Evolutionary conservation across 2,329 filamentous ascomycete genomes (phyloP).

Genomic region (Aspergillus luchuensis): DNA sequence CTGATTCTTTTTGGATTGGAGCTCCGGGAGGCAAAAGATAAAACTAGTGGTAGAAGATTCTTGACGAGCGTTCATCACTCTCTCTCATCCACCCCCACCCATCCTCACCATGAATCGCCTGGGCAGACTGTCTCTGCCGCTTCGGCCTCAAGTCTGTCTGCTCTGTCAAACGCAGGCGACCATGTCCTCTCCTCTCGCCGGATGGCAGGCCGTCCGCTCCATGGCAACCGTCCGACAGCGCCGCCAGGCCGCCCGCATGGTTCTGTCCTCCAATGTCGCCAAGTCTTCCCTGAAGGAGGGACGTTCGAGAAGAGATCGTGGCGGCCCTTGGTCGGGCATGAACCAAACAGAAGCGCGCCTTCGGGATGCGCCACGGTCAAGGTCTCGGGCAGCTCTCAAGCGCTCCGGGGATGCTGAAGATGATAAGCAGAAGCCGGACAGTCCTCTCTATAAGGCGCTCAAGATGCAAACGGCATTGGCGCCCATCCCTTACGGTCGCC

Average conservation of each 20-base stretch:
- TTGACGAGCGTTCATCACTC: constrained; percentile 1
- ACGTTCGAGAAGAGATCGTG: constrained; percentile 45
- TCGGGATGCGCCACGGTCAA: constrained; percentile 40
- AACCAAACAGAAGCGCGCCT: constrained; percentile 56
- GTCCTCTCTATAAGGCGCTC: constrained; percentile 71
- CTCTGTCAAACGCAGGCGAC: constrained; percentile 34
- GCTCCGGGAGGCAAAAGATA: neutral
- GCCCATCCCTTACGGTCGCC: constrained; percentile 72
- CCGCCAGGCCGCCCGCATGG: constrained; percentile 42
- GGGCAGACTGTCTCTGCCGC: constrained; percentile 33
- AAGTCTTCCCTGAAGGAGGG: constrained; percentile 36
- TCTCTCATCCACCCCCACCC: neutral
- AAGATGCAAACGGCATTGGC: constrained; percentile 89
- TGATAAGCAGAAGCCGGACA: constrained; percentile 48
- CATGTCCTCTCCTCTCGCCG: constrained; percentile 12
- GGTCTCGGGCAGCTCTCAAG: constrained; percentile 47
- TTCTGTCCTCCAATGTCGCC: constrained; percentile 37
- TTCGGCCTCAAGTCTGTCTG: constrained; percentile 35
- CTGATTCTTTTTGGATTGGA: constrained; percentile 11
- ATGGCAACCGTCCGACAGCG: constrained; percentile 36
- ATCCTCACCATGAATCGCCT: constrained; percentile 21
- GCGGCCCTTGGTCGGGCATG: constrained; percentile 62
- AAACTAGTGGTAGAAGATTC: neutral
- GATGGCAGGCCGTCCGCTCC: constrained; percentile 35
- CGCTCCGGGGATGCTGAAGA: constrained; percentile 39